Evolutionary conservation across 495 filamentous ascomycete species (phyloP).

Genomic region (Penicillium salamii): DNA sequence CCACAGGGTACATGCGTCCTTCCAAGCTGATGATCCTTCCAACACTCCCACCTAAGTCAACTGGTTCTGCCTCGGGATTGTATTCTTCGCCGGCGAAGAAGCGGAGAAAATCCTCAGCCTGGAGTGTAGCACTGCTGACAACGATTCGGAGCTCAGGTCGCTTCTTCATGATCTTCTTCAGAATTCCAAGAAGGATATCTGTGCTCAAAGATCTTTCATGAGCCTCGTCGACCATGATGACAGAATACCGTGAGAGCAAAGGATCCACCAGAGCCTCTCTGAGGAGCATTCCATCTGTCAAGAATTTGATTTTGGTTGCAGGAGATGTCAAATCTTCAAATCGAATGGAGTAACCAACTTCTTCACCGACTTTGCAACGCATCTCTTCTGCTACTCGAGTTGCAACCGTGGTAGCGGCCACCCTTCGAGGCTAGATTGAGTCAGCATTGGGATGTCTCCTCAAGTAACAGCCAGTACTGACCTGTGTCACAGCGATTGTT

Average conservation of each 20-base stretch:
- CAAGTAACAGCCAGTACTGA: constrained; percentile 35
- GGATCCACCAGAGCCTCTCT: constrained; percentile 93
- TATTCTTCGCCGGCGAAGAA: constrained; percentile 68
- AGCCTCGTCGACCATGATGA: constrained; percentile 98
- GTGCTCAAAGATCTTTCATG: constrained; percentile 95
- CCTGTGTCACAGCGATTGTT: constrained; percentile 86
- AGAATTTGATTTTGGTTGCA: constrained; percentile 86
- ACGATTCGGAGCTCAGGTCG: constrained; percentile 83
- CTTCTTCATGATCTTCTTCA: constrained; percentile 88
- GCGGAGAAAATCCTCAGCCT: constrained; percentile 81
- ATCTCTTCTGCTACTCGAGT: constrained; percentile 89
- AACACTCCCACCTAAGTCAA: constrained; percentile 40
- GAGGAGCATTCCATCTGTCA: constrained; percentile 93
- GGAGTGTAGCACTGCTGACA: constrained; percentile 89
- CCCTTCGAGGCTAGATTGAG: constrained; percentile 69
- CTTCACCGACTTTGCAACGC: constrained; percentile 85
- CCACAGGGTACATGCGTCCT: constrained; percentile 89
- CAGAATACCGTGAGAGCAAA: constrained; percentile 85
- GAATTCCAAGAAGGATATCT: constrained; percentile 86
- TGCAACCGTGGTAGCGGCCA: constrained; percentile 92
- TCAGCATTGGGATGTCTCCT: constrained; percentile 11
- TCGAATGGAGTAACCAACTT: constrained; percentile 94
- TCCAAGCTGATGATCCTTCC: constrained; percentile 85
- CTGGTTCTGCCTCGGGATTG: constrained; percentile 33
- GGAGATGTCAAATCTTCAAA: constrained; percentile 96